These are phyloP conservation scores for Apiotrichum gracile DNA, from an alignment of 1,284 basidiomycete species.

Conservation along the genomic window DNA sequence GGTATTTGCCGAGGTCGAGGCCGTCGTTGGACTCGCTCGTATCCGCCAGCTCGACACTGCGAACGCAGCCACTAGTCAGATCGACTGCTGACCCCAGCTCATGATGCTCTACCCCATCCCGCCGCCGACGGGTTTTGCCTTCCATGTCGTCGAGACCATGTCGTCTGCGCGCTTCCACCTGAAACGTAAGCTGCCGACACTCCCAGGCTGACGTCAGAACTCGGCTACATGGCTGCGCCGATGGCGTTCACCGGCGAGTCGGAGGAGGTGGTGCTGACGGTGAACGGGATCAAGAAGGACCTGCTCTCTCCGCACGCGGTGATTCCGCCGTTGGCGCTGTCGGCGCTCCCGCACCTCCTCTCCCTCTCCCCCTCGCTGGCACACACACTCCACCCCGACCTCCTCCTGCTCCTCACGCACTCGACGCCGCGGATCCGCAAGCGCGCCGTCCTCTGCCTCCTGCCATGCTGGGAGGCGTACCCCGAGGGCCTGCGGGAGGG, in stretches of 20 bases:
- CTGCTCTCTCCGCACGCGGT: constrained; percentile 63
- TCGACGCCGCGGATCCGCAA: constrained; percentile 83
- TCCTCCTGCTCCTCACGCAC: constrained; percentile 84
- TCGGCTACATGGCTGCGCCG: constrained; percentile 90
- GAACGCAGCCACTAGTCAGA: too few species aligned
- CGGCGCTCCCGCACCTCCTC: constrained; percentile 81
- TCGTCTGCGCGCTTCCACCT: constrained; percentile 83
- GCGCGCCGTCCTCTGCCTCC: constrained; percentile 74
- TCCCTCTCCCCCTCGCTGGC: constrained; percentile 84
- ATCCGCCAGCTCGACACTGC: too few species aligned
- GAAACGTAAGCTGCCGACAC: constrained; percentile 54
- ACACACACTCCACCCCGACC: constrained; percentile 78
- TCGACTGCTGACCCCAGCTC: constrained; percentile 29
- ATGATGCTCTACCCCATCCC: constrained; percentile 51
- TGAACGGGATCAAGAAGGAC: constrained; percentile 98
- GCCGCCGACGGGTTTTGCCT: constrained; percentile 54
- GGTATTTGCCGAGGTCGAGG: too few species aligned
- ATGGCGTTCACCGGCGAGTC: constrained; percentile 92
- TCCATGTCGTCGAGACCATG: constrained; percentile 97
- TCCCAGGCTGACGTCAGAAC: constrained; percentile 48
- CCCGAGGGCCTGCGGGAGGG: constrained; percentile 67
- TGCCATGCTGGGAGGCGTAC: constrained; percentile 70
- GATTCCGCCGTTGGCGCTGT: constrained; percentile 75
- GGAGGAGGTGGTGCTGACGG: constrained; percentile 95
- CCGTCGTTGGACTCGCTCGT: too few species aligned